A percentile compares a stretch with the other conserved stretches of the same genome.
Conservation (phyloP, 2,329 filamentous ascomycete species). For the Trichoderma sp. region DNA sequence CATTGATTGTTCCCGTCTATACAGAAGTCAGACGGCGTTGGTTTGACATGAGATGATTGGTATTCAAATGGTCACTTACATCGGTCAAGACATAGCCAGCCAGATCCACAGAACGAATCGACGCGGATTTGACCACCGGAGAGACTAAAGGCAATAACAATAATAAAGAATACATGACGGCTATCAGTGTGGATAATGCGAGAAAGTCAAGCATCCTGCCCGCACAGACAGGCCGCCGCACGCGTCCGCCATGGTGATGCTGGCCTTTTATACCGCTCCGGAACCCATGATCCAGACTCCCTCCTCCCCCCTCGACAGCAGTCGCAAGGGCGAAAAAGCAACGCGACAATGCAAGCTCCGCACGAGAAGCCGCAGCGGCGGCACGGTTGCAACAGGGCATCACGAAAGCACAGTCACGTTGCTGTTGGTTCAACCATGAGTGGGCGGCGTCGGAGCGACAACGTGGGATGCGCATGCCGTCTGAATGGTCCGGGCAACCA, state of each 20-base stretch:
- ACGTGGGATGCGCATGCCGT: conserved; percentile 27
- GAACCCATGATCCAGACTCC: background rate
- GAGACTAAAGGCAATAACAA: conserved; percentile 8
- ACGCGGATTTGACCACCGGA: conserved; percentile 1
- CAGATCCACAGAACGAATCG: conserved; percentile 33
- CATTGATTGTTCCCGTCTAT: conserved; percentile 49
- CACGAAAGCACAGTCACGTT: conserved; percentile 23
- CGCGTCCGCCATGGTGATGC: background rate
- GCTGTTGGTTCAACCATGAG: conserved; percentile 17
- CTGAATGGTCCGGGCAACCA: conserved; percentile 23
- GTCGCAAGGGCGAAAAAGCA: conserved; percentile 6
- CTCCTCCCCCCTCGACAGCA: conserved; percentile 6
- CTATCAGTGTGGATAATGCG: conserved; percentile 8
- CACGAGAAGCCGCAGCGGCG: conserved; percentile 7
- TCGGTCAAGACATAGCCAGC: conserved; percentile 42
- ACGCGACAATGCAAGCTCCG: conserved; percentile 12
- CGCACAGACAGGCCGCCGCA: background rate
- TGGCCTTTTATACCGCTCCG: conserved; percentile 20
- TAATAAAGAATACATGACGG: conserved; percentile 26
- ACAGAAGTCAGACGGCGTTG: background rate
- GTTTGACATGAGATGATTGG: background rate
- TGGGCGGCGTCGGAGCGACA: conserved; percentile 23
- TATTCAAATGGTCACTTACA: conserved; percentile 34
- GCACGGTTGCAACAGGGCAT: conserved; percentile 17
- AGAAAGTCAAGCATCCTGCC: background rate